Percentiles rank a stretch among this genome's conserved stretches.
phyloP scores from a whole-genome alignment of 31 red algal genomes.

The Bonnemaisonia californica region DNA sequence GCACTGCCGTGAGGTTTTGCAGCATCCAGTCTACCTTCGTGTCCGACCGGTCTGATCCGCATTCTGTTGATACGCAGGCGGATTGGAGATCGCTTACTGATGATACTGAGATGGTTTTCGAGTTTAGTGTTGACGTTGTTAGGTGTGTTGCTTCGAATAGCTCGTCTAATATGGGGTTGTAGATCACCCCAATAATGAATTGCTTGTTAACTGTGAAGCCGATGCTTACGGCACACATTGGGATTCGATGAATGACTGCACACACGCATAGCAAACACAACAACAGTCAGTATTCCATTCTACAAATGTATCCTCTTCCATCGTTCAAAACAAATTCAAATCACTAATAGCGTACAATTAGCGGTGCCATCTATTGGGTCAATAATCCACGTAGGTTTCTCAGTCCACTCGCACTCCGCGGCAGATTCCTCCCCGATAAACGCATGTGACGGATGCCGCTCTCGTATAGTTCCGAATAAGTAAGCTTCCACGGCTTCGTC shows the following conservation, averaged over 20 bases:
- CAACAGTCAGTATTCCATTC: too few species aligned
- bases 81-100: constrained; percentile 17
- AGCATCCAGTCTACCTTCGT: constrained; percentile 48
- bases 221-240: constrained; percentile 64
- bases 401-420: constrained; percentile 25
- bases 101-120: constrained; percentile 40
- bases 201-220: constrained; percentile 43
- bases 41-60: constrained; percentile 62
- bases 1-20: constrained; percentile 19
- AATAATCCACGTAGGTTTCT: constrained; percentile 70
- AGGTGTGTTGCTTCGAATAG: constrained; percentile 62
- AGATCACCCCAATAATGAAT: constrained; percentile 80
- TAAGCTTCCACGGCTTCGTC: constrained; percentile 76
- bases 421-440: constrained; percentile 92
- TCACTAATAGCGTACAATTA: constrained; percentile 53
- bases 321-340: neutral
- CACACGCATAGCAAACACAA: too few species aligned
- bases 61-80: constrained; percentile 76
- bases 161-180: constrained; percentile 88
- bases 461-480: constrained; percentile 36
- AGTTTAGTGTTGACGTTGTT: constrained; percentile 21
- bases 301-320: too few species aligned
- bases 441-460: constrained; percentile 46
- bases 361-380: constrained; percentile 92
- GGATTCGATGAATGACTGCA: constrained; percentile 45